These are phyloP conservation scores for Macrotyloma uniflorum DNA, from an alignment of 306 rosid species.

Conservation along the genomic window DNA sequence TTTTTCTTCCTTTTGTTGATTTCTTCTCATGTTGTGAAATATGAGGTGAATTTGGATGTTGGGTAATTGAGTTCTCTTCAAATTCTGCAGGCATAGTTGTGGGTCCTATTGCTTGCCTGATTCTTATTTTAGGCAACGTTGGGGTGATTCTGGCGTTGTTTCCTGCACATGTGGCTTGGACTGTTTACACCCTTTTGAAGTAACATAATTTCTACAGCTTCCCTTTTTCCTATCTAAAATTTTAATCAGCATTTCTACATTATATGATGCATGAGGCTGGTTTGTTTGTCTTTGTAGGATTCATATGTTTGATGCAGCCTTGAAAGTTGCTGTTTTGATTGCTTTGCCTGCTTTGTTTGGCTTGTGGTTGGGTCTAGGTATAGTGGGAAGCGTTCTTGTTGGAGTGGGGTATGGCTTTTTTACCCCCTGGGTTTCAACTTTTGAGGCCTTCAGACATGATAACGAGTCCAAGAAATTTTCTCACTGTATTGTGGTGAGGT, in stretches of 20 bases:
- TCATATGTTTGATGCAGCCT: constrained; percentile 61
- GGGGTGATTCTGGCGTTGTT: constrained; percentile 68
- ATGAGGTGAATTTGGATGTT: constrained; percentile 28
- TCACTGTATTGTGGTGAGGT: constrained; percentile 66
- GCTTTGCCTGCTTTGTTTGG: constrained; percentile 76
- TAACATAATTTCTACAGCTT: constrained; percentile 23
- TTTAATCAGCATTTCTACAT: background rate
- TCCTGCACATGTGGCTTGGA: constrained; percentile 84
- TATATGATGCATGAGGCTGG: background rate
- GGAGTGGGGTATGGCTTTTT: constrained; percentile 84
- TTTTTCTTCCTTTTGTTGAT: background rate
- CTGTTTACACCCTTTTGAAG: constrained; percentile 70
- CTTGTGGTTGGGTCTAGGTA: constrained; percentile 81
- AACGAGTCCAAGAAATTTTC: constrained; percentile 59
- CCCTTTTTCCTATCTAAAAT: background rate
- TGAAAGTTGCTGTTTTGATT: constrained; percentile 71
- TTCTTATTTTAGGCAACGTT: constrained; percentile 70
- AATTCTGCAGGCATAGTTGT: constrained; percentile 64
- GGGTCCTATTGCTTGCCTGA: constrained; percentile 74
- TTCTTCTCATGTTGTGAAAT: background rate
- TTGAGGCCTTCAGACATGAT: constrained; percentile 80
- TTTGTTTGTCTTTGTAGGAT: constrained; percentile 55
- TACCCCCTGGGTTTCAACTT: constrained; percentile 86
- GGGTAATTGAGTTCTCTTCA: constrained; percentile 37
- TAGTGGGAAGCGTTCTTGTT: constrained; percentile 74